Evolutionary conservation across 305 asterid species (phyloP), one percentile per base, ranked within the genome.

Genomic region (Fraxinus albicans): DNA sequence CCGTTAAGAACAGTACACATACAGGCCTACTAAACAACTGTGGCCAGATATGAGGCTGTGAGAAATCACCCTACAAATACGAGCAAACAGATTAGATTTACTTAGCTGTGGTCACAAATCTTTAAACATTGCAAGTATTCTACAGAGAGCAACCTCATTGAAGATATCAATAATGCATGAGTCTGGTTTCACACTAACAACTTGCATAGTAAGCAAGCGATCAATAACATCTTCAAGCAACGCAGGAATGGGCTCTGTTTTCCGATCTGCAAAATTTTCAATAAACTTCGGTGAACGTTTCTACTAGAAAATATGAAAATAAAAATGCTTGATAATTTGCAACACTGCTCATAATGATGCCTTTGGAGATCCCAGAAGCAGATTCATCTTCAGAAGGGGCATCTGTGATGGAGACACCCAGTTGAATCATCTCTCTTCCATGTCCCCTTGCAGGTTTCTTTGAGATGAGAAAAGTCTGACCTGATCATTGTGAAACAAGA

Each of bases 381-480:
- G 91, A 69, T 77, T 90, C 96, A 76, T 89, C 95, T 78, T 93
- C 97, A 65, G 84, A 84, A 76, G 89, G 91, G 50, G 89, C 89
- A 88, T 94, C 97, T 79, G 88, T 90, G 83, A 87, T 60, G 29
- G 94, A 97, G 82, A 85, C 81, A 74, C 98, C 98, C 76, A 95
- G 86, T 83, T 93, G 98, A 86, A 95, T 90, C 92, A 88, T 91
- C 92, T 94, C 99, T 88, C 99, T 93, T 83, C 99, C 99, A 85
- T 93, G 98, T 80, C 97, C 98, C 84, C 86, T 92, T 91, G 88
- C 89, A 70, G 99, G 98, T 83, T 94, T 90, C 93, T 87, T 94
- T 50, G 92, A 88, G 86, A 85, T 69, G 76, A 91, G 82, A 89
- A 91, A 95, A 77, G 94, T 87, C 85, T 91, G 96, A 31, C 95